Conservation (phyloP, 2,329 filamentous ascomycete genomes). For the Raffaelea arxii region DNA sequence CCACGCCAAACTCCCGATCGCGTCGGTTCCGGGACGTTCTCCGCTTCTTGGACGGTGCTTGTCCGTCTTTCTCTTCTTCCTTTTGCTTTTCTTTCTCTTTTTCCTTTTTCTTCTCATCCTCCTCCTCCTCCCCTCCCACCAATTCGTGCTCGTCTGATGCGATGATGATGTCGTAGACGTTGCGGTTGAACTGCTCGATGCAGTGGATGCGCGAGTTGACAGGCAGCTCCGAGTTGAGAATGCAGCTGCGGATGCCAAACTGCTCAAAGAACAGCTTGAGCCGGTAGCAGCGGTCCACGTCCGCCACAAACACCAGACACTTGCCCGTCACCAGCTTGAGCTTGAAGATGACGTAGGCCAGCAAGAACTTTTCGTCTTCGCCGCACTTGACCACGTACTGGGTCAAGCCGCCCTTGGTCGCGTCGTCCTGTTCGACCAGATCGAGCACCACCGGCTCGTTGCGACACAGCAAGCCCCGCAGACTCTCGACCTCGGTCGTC, state of each 20-base stretch:
- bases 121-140: conserved; percentile 24
- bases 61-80: conserved; percentile 20
- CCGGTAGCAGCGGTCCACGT: conserved; percentile 81
- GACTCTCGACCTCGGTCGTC: conserved; percentile 67
- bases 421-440: conserved; percentile 74
- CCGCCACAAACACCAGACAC: conserved; percentile 61
- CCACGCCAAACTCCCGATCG: conserved; percentile 90
- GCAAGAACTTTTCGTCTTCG: conserved; percentile 95
- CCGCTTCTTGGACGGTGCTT: conserved; percentile 42
- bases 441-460: conserved; percentile 72
- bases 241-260: conserved; percentile 87
- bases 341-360: conserved; percentile 92
- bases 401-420: conserved; percentile 64
- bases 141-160: conserved; percentile 58
- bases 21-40: conserved; percentile 37
- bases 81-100: conserved; percentile 40
- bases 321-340: conserved; percentile 90
- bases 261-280: conserved; percentile 94
- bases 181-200: conserved; percentile 94
- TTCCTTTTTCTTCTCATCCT: too few relatives aligned
- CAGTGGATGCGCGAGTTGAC: conserved; percentile 90
- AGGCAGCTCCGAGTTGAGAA: conserved; percentile 88
- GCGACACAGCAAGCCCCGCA: conserved; percentile 78
- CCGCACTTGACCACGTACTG: conserved; percentile 87
- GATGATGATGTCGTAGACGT: conserved; percentile 96